A percentile compares a stretch with the other conserved stretches of the same genome.
phyloP scores from a whole-genome alignment of 2,329 filamentous ascomycete genomes.

The Capronia coronata region DNA sequence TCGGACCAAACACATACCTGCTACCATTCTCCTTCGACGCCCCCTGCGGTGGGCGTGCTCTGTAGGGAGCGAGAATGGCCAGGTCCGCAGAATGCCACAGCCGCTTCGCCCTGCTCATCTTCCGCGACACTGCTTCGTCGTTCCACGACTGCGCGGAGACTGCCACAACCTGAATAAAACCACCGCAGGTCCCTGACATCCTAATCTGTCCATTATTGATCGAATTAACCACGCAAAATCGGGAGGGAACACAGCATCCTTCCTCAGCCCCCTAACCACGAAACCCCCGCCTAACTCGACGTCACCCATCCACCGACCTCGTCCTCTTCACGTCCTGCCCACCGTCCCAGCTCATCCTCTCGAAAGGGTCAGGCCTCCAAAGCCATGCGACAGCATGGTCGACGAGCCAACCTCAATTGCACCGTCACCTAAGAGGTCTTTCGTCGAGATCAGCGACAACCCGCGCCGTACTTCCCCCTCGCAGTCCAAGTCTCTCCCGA shows the following conservation, averaged over 20 bases:
- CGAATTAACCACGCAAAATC: neutral
- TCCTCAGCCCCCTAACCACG: neutral
- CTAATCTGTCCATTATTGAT: neutral
- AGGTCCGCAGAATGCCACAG: conserved; percentile 1
- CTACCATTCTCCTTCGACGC: neutral
- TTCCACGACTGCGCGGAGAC: neutral
- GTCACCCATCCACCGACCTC: neutral
- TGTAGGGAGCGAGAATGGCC: conserved; percentile 19
- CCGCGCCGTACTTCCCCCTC: conserved; percentile 16
- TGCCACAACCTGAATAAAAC: neutral
- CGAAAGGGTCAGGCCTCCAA: neutral
- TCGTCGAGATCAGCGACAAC: conserved; percentile 9
- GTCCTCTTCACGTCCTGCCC: neutral
- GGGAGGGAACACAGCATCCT: neutral
- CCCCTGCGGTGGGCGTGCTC: neutral
- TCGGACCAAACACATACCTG: conserved; percentile 20
- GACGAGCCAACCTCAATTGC: conserved; percentile 4
- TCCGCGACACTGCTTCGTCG: conserved; percentile 4
- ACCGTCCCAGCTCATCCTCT: neutral
- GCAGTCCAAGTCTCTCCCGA: conserved; percentile 18
- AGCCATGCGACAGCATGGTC: conserved; percentile 23
- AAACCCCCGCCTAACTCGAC: neutral
- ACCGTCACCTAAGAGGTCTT: conserved; percentile 18
- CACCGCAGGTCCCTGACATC: neutral
- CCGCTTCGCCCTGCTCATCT: neutral